Percentiles rank a stretch among this genome's conserved stretches.
Evolutionary conservation across 2,329 filamentous ascomycete genomes (phyloP).

Genomic region (Hymenoscyphus repandus): DNA sequence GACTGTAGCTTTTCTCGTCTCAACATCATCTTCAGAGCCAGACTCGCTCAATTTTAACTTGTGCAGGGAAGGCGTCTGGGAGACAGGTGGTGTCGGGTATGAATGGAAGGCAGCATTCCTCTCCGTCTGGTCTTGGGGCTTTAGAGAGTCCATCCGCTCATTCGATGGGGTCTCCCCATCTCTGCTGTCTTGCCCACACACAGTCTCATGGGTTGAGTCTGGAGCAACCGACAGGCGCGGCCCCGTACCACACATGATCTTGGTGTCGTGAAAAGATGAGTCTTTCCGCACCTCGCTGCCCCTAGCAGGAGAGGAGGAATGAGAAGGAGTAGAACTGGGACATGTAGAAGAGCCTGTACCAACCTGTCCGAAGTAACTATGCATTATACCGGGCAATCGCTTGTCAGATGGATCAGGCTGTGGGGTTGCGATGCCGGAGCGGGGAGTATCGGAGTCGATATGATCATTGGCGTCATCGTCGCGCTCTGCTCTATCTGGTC

Average conservation of each 20-base stretch:
- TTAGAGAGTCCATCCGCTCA: constrained; percentile 23
- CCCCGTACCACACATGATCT: constrained; percentile 20
- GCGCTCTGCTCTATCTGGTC: constrained; percentile 15
- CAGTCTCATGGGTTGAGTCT: constrained; percentile 24
- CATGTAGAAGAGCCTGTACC: constrained; percentile 68
- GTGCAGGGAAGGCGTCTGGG: constrained; percentile 41
- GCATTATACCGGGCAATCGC: constrained; percentile 88
- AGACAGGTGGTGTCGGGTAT: constrained; percentile 56
- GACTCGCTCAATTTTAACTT: constrained; percentile 38
- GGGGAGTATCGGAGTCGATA: constrained; percentile 79
- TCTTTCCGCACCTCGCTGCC: constrained; percentile 19
- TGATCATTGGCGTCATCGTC: constrained; percentile 72
- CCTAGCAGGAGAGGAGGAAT: constrained; percentile 26
- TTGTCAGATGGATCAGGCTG: constrained; percentile 93
- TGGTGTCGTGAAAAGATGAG: constrained; percentile 17
- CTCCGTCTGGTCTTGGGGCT: constrained; percentile 20
- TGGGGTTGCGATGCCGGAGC: constrained; percentile 87
- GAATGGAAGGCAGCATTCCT: constrained; percentile 29
- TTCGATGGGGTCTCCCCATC: constrained; percentile 20
- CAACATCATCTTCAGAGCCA: constrained; percentile 35
- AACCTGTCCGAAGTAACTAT: constrained; percentile 99
- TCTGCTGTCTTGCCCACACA: constrained; percentile 18
- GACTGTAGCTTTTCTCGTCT: constrained; percentile 31
- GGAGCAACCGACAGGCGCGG: constrained; percentile 22
- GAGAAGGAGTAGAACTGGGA: constrained; percentile 13